Evolutionary conservation across 345 rosid genomes (phyloP).

Genomic region (Arabidopsis arenosa): DNA sequence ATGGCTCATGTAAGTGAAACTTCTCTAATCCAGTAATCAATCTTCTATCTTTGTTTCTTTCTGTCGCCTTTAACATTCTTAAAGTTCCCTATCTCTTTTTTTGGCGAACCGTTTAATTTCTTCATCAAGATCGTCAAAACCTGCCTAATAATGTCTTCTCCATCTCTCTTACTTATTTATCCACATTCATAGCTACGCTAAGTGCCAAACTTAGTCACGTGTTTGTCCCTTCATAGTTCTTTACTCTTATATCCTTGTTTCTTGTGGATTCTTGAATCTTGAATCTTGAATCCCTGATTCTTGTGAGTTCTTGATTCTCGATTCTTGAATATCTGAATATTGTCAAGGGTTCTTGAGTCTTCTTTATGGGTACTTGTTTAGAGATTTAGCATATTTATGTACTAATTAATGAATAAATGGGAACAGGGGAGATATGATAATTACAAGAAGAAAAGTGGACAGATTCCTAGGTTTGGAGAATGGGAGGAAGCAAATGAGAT

Average conservation of each 20-base stretch:
- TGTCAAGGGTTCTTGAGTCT: slow-evolving; percentile 1
- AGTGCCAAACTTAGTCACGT: slow-evolving; percentile 36
- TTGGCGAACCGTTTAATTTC: slow-evolving; percentile 4
- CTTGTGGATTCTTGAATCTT: slow-evolving; percentile 14
- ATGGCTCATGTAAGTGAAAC: slow-evolving; percentile 47
- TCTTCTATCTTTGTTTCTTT: slow-evolving; percentile 25
- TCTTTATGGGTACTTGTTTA: slow-evolving; percentile 1
- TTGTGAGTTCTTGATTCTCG: not conserved
- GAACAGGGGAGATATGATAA: slow-evolving; percentile 45
- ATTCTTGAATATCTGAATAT: not conserved
- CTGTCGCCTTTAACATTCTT: slow-evolving; percentile 33
- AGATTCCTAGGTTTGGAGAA: slow-evolving; percentile 87
- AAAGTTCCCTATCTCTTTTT: slow-evolving; percentile 3
- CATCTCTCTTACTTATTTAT: not conserved
- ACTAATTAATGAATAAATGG: not conserved
- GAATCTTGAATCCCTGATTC: not conserved
- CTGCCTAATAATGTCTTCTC: not conserved
- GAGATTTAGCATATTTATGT: no score
- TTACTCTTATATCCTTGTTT: slow-evolving; percentile 18
- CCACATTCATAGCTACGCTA: slow-evolving; percentile 22
- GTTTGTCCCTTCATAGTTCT: slow-evolving; percentile 26
- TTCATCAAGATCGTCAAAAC: slow-evolving; percentile 27
- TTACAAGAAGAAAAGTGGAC: slow-evolving; percentile 70
- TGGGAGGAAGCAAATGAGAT: slow-evolving; percentile 86
- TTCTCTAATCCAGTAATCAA: not conserved